Evolutionary conservation across 176 grass and related monocot species (phyloP).

Genomic region (Aegilops tauschii): DNA sequence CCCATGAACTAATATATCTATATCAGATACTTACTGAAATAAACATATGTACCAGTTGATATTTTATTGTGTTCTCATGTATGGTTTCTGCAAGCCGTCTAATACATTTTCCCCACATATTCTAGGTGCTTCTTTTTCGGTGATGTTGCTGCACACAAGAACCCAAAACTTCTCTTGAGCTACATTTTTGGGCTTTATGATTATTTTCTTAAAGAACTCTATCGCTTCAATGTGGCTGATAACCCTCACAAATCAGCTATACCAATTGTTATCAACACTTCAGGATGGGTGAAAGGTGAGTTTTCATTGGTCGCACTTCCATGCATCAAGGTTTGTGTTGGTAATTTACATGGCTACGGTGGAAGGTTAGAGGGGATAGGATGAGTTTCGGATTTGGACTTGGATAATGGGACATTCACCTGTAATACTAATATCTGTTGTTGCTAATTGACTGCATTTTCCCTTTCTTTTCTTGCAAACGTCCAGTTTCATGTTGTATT

Average conservation of each 20-base stretch:
- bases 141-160: slow-evolving; percentile 46
- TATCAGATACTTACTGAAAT: neutral
- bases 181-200: slow-evolving; percentile 62
- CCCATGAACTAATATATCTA: neutral
- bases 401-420: neutral
- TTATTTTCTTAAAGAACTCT: slow-evolving; percentile 55
- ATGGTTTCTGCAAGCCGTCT: slow-evolving; percentile 16
- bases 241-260: slow-evolving; percentile 35
- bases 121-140: slow-evolving; percentile 74
- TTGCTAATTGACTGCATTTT: neutral
- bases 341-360: neutral
- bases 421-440: neutral
- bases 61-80: neutral
- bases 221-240: slow-evolving; percentile 28
- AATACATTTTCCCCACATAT: slow-evolving; percentile 1
- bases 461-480: neutral
- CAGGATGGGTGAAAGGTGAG: slow-evolving; percentile 87
- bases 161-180: slow-evolving; percentile 51
- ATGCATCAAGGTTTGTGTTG: neutral
- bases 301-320: neutral
- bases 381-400: neutral
- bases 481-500: neutral
- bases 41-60: neutral
- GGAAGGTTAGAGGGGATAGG: neutral
- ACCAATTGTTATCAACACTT: slow-evolving; percentile 78